Percentiles rank a stretch among this genome's conserved stretches.
Evolutionary conservation across 2,329 filamentous ascomycete species (phyloP).

Genomic region (Pseudogymnoascus sp.): DNA sequence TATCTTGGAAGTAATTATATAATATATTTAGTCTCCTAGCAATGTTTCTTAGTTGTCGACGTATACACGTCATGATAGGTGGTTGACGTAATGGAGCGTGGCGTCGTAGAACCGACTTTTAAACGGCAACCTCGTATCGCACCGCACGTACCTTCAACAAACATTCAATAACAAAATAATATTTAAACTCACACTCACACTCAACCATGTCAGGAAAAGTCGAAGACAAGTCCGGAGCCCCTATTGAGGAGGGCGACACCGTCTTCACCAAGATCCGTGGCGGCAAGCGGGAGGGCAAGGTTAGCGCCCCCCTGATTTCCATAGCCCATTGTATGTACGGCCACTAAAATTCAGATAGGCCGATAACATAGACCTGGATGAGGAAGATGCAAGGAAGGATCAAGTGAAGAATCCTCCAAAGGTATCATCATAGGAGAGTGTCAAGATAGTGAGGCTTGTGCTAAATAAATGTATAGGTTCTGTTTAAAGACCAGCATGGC

Average conservation of each 20-base stretch:
- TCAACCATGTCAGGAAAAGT: not conserved
- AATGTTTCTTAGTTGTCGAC: not conserved
- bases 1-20: not conserved
- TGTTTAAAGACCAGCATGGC: slow-evolving; percentile 33
- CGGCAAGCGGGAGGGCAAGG: slow-evolving; percentile 32
- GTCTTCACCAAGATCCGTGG: slow-evolving; percentile 34
- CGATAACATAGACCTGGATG: slow-evolving; percentile 30
- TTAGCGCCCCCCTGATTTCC: slow-evolving; percentile 12
- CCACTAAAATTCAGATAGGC: slow-evolving; percentile 21
- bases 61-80: not conserved
- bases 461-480: slow-evolving; percentile 21
- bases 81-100: not conserved
- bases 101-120: not conserved
- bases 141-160: no score
- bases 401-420: slow-evolving; percentile 36
- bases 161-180: not conserved
- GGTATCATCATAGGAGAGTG: slow-evolving; percentile 20
- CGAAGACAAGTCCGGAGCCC: slow-evolving; percentile 30
- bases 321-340: not conserved
- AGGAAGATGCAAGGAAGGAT: slow-evolving; percentile 30
- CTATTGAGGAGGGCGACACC: slow-evolving; percentile 32
- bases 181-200: not conserved
- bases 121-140: not conserved
- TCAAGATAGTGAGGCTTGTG: not conserved
- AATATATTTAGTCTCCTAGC: not conserved